Conservation (phyloP, 371 early-diverging fungal species). For the Mucor racemosus region DNA sequence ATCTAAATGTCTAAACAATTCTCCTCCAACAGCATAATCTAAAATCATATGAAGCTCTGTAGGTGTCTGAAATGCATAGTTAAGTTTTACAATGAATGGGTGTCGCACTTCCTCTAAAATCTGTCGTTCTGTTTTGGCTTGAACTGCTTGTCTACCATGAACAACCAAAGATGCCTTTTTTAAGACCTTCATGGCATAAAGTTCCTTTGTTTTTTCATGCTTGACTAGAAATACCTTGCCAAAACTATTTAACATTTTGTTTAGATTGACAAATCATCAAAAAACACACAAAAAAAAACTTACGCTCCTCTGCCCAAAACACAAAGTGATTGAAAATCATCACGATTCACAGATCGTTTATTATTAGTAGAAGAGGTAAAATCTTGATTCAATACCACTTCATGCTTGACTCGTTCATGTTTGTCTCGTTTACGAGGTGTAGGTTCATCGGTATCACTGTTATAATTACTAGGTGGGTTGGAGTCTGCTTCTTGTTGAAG, state of each 20-base stretch:
- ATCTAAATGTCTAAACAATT: slow-evolving; percentile 94
- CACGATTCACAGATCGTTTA: slow-evolving; percentile 70
- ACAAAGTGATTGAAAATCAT: slow-evolving; percentile 89
- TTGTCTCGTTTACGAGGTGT: slow-evolving; percentile 29
- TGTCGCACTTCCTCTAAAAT: slow-evolving; percentile 82
- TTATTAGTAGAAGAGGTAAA: slow-evolving; percentile 29
- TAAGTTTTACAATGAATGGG: slow-evolving; percentile 96
- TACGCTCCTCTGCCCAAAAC: slow-evolving; percentile 95
- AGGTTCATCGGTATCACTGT: slow-evolving; percentile 50
- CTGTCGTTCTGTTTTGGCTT: slow-evolving; percentile 76
- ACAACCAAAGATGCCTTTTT: slow-evolving; percentile 84
- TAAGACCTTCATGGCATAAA: slow-evolving; percentile 94
- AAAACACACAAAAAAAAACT: slow-evolving; percentile 4
- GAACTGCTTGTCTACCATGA: slow-evolving; percentile 71
- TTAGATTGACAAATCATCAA: background rate
- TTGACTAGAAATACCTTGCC: slow-evolving; percentile 84
- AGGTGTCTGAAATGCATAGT: slow-evolving; percentile 93
- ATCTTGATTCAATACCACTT: slow-evolving; percentile 29
- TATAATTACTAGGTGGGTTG: slow-evolving; percentile 45
- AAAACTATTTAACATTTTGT: slow-evolving; percentile 45
- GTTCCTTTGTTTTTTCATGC: slow-evolving; percentile 60
- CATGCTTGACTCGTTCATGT: slow-evolving; percentile 23
- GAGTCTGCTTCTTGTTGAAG: slow-evolving; percentile 31
- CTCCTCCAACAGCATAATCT: slow-evolving; percentile 99
- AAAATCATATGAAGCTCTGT: slow-evolving; percentile 90